Evolutionary conservation across 148 eudicot genomes (phyloP).

Genomic region (Salicornia ramosissima): DNA sequence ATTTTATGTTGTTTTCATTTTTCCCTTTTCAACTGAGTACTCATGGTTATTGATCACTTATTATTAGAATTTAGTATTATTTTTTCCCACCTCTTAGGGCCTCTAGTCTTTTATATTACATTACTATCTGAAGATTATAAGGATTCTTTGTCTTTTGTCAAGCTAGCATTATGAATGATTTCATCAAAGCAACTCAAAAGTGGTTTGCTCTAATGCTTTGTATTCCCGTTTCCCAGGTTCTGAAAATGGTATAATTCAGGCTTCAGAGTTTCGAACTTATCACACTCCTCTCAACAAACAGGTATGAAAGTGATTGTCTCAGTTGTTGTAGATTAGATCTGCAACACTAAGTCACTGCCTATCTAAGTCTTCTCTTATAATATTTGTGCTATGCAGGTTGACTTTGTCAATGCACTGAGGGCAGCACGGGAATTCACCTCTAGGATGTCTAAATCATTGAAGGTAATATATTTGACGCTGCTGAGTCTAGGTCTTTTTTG

Average conservation of each 20-base stretch:
- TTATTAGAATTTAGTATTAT: background rate
- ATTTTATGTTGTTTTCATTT: background rate
- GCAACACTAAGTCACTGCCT: background rate
- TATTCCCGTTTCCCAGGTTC: slow-evolving; percentile 43
- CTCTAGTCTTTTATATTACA: background rate
- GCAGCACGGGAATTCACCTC: slow-evolving; percentile 87
- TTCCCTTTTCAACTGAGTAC: background rate
- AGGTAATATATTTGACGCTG: slow-evolving; percentile 39
- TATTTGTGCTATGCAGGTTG: slow-evolving; percentile 40
- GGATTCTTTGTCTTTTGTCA: background rate
- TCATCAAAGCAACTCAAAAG: background rate
- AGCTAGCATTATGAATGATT: background rate
- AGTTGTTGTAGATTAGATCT: background rate
- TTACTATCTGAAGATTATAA: background rate
- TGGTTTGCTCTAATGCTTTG: background rate
- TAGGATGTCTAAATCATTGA: slow-evolving; percentile 70
- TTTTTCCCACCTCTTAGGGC: background rate
- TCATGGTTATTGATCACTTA: background rate
- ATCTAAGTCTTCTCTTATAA: slow-evolving; percentile 13
- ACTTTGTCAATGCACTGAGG: slow-evolving; percentile 82
- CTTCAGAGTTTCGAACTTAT: slow-evolving; percentile 94
- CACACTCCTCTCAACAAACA: slow-evolving; percentile 98
- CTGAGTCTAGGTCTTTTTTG: background rate
- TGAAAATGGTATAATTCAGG: slow-evolving; percentile 68
- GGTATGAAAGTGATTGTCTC: slow-evolving; percentile 34